phyloP scores from a whole-genome alignment of 2,329 filamentous ascomycete species.

The Lomentospora prolificans region DNA sequence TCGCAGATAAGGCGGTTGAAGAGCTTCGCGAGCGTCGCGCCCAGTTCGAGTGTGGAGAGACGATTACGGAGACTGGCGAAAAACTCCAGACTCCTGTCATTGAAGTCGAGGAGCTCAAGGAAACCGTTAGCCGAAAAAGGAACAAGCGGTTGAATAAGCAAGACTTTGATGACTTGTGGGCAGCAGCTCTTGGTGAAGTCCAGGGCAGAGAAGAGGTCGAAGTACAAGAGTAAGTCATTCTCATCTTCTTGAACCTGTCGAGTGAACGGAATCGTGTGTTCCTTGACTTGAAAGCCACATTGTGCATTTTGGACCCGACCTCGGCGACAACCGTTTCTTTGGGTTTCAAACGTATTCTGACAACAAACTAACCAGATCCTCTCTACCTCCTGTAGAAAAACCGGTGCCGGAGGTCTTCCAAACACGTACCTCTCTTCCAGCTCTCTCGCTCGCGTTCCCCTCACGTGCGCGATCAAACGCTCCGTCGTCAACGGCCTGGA shows the following conservation, averaged over 20 bases:
- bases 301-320: neutral
- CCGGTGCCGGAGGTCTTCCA: conserved; percentile 52
- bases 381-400: conserved; percentile 62
- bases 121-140: conserved; percentile 63
- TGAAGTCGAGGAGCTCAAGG: conserved; percentile 65
- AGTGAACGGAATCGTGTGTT: too few species aligned
- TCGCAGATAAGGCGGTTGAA: conserved; percentile 81
- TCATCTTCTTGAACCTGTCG: conserved; percentile 16
- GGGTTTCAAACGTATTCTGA: conserved; percentile 34
- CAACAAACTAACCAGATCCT: conserved; percentile 77
- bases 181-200: conserved; percentile 63
- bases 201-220: conserved; percentile 51
- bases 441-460: conserved; percentile 84
- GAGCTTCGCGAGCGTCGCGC: conserved; percentile 77
- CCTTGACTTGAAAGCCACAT: too few species aligned
- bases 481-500: conserved; percentile 71
- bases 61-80: conserved; percentile 50
- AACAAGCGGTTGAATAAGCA: conserved; percentile 75
- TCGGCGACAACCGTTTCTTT: neutral
- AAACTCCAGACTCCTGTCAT: conserved; percentile 47
- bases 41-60: conserved; percentile 80
- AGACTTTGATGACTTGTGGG: conserved; percentile 87
- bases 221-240: conserved; percentile 43
- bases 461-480: conserved; percentile 71
- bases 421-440: conserved; percentile 62